Conservation (phyloP, 2,329 filamentous ascomycete species). For the Ophiostoma ips region DNA sequence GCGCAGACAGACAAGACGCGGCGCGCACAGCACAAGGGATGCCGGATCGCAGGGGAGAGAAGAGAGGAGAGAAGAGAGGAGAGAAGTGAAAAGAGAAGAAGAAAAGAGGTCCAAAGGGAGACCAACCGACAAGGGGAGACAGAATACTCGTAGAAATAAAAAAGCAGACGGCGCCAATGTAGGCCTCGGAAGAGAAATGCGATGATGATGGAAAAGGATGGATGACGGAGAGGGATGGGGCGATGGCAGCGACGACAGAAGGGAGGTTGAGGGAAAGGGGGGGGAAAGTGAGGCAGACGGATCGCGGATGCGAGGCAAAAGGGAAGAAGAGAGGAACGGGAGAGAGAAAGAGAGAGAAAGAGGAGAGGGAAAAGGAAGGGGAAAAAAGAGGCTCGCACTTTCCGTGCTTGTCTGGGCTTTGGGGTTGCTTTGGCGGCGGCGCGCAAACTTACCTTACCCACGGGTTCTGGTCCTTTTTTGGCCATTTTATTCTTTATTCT, state of each 20-base stretch:
- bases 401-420: slow-evolving; percentile 12
- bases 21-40: background rate
- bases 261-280: background rate
- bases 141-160: too few relatives aligned
- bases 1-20: too few relatives aligned
- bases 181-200: too few relatives aligned
- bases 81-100: too few relatives aligned
- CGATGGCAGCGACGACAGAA: too few relatives aligned
- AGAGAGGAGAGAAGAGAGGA: too few relatives aligned
- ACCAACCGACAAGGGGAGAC: too few relatives aligned
- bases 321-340: background rate
- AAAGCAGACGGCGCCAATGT: too few relatives aligned
- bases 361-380: background rate
- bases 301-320: background rate
- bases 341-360: background rate
- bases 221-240: background rate
- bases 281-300: background rate
- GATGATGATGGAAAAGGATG: too few relatives aligned
- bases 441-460: slow-evolving; percentile 16
- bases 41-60: background rate
- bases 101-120: background rate
- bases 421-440: slow-evolving; percentile 14
- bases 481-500: background rate
- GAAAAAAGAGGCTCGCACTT: slow-evolving; percentile 10
- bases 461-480: slow-evolving; percentile 9